phyloP scores from a whole-genome alignment of 768 basidiomycete species.

The Hericium rajendrae region DNA sequence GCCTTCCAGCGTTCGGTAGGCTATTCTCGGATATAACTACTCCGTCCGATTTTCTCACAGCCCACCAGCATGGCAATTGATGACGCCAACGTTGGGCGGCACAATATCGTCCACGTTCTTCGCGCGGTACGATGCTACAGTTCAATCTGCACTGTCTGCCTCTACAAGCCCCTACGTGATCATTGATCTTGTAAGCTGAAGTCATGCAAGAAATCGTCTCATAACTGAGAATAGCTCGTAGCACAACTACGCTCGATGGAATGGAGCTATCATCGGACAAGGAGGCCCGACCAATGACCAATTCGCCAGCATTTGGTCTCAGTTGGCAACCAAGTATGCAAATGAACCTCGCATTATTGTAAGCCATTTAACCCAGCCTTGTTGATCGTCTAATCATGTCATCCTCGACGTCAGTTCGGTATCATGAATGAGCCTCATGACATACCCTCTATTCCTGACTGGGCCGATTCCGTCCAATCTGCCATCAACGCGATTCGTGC shows the following conservation, averaged over 20 bases:
- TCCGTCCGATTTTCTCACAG: neutral
- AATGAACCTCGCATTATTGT: slow-evolving; percentile 28
- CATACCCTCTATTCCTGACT: slow-evolving; percentile 25
- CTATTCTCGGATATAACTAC: neutral
- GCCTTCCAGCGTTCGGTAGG: slow-evolving; percentile 21
- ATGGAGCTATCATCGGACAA: slow-evolving; percentile 32
- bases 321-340: slow-evolving; percentile 30
- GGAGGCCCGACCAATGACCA: slow-evolving; percentile 34
- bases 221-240: slow-evolving; percentile 7
- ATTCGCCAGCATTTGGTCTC: slow-evolving; percentile 32
- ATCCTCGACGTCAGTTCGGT: slow-evolving; percentile 18
- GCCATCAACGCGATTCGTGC: slow-evolving; percentile 33
- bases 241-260: slow-evolving; percentile 56
- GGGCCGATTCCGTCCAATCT: slow-evolving; percentile 28
- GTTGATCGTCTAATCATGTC: slow-evolving; percentile 10
- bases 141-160: slow-evolving; percentile 36
- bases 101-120: slow-evolving; percentile 36
- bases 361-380: slow-evolving; percentile 4
- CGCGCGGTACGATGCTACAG: slow-evolving; percentile 35
- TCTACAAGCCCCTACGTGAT: slow-evolving; percentile 36
- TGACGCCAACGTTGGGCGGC: slow-evolving; percentile 41
- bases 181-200: slow-evolving; percentile 33
- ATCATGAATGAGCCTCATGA: slow-evolving; percentile 44
- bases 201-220: neutral
- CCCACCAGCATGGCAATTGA: slow-evolving; percentile 40